A percentile compares a stretch with the other conserved stretches of the same genome.
Evolutionary conservation across 2,329 filamentous ascomycete species (phyloP).

Genomic region (Exophiala viscosa): DNA sequence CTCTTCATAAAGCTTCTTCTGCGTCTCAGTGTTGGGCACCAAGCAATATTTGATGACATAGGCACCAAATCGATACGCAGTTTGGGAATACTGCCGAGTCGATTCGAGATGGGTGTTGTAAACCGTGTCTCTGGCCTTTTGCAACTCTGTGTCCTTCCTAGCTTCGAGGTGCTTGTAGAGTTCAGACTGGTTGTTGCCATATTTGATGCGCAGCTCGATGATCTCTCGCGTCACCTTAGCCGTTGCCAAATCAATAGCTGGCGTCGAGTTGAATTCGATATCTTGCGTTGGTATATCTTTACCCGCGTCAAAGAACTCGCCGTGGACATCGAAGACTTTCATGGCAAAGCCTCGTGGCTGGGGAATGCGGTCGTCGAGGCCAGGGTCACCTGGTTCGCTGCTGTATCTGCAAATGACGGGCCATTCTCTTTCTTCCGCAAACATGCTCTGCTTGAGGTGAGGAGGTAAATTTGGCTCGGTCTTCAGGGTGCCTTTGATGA

Average conservation of each 20-base stretch:
- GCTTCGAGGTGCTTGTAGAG: constrained; percentile 42
- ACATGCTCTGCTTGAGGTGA: constrained; percentile 45
- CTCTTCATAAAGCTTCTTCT: constrained; percentile 34
- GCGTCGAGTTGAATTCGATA: constrained; percentile 50
- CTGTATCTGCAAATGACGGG: constrained; percentile 38
- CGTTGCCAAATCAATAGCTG: constrained; percentile 46
- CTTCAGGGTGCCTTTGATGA: constrained; percentile 47
- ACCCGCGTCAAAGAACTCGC: constrained; percentile 40
- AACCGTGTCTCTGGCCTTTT: constrained; percentile 40
- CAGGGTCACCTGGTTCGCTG: constrained; percentile 38
- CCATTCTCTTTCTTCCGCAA: constrained; percentile 33
- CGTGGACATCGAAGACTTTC: constrained; percentile 49
- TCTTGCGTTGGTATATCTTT: constrained; percentile 37
- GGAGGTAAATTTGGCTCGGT: constrained; percentile 41
- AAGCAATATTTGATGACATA: constrained; percentile 49
- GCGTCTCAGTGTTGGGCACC: constrained; percentile 40
- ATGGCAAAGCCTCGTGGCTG: constrained; percentile 48
- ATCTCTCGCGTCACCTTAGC: constrained; percentile 46
- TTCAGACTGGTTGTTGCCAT: constrained; percentile 37
- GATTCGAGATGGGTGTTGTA: constrained; percentile 41
- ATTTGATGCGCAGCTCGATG: constrained; percentile 39
- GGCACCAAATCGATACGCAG: constrained; percentile 47
- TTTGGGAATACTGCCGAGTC: constrained; percentile 44
- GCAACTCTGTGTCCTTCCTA: constrained; percentile 37
- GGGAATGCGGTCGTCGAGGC: constrained; percentile 42